Percentiles rank a stretch among this genome's conserved stretches.
Evolutionary conservation across 441 rosid species (phyloP).

Genomic region (Mallotus japonicus): DNA sequence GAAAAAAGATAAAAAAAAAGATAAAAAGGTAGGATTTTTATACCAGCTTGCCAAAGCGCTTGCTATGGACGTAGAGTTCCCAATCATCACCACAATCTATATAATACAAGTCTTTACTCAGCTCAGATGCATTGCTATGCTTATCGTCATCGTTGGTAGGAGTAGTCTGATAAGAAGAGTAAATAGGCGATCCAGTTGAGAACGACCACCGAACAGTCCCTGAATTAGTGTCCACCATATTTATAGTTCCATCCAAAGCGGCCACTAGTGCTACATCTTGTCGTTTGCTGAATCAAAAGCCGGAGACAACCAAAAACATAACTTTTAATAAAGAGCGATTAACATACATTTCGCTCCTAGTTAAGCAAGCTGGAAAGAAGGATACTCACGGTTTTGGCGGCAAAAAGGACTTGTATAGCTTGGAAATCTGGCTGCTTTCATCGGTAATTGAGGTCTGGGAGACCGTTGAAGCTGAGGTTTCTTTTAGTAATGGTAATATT

Average conservation of each 20-base stretch:
- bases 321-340: no score
- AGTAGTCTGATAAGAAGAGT: constrained; percentile 76
- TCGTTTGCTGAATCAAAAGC: constrained; percentile 42
- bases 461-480: constrained; percentile 37
- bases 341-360: no score
- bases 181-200: constrained; percentile 58
- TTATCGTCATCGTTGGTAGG: constrained; percentile 29
- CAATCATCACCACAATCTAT: constrained; percentile 76
- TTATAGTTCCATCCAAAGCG: constrained; percentile 63
- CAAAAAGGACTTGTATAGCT: constrained; percentile 29
- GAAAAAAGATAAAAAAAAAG: background rate
- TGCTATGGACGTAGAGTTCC: constrained; percentile 58
- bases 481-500: constrained; percentile 35
- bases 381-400: constrained; percentile 49
- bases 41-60: constrained; percentile 60
- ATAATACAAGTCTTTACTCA: constrained; percentile 53
- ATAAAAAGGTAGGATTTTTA: background rate
- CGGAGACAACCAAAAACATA: background rate
- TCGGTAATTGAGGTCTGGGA: constrained; percentile 37
- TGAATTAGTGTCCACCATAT: constrained; percentile 50
- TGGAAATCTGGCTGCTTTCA: constrained; percentile 20
- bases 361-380: background rate
- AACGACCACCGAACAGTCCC: constrained; percentile 61
- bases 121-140: constrained; percentile 43
- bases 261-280: constrained; percentile 52